Evolutionary conservation across 2,329 filamentous ascomycete species (phyloP).

Genomic region (Beauveria varroae): DNA sequence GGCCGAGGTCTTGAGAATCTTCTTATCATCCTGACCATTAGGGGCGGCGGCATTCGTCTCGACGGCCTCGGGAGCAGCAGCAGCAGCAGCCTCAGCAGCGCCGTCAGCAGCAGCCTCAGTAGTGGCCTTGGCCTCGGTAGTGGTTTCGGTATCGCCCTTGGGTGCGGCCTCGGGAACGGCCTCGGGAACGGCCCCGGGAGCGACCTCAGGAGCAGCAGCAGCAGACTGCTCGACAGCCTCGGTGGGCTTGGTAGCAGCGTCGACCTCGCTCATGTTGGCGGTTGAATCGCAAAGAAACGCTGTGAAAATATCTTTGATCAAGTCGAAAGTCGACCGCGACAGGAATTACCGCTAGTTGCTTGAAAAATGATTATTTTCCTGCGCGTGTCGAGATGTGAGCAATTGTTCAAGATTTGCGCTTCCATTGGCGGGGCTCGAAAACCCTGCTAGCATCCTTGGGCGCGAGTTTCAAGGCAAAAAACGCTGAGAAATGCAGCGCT

Average conservation of each 20-base stretch:
- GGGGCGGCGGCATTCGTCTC: constrained; percentile 11
- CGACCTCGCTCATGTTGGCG: constrained; percentile 12
- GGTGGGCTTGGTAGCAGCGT: constrained; percentile 22
- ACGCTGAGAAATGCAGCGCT: background rate
- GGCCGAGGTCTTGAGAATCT: constrained; percentile 39
- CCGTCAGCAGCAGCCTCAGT: constrained; percentile 17
- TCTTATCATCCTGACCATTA: constrained; percentile 17
- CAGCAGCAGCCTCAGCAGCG: constrained; percentile 17
- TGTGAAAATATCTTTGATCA: background rate
- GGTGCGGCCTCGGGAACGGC: constrained; percentile 35
- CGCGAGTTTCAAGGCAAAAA: background rate
- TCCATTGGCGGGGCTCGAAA: constrained; percentile 1
- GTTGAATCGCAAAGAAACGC: background rate
- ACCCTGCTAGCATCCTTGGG: background rate
- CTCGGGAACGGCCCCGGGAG: too few species aligned
- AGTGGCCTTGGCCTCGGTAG: constrained; percentile 26
- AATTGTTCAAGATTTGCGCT: constrained; percentile 9
- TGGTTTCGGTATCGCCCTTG: constrained; percentile 17
- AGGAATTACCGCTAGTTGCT: background rate
- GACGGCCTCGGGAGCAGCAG: constrained; percentile 17
- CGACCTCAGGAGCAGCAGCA: constrained; percentile 40
- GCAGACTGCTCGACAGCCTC: constrained; percentile 49
- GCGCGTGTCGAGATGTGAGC: background rate
- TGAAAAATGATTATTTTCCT: background rate
- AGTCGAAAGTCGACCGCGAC: background rate